Evolutionary conservation across 495 filamentous ascomycete species (phyloP).

Genomic region (Tuber indicum): DNA sequence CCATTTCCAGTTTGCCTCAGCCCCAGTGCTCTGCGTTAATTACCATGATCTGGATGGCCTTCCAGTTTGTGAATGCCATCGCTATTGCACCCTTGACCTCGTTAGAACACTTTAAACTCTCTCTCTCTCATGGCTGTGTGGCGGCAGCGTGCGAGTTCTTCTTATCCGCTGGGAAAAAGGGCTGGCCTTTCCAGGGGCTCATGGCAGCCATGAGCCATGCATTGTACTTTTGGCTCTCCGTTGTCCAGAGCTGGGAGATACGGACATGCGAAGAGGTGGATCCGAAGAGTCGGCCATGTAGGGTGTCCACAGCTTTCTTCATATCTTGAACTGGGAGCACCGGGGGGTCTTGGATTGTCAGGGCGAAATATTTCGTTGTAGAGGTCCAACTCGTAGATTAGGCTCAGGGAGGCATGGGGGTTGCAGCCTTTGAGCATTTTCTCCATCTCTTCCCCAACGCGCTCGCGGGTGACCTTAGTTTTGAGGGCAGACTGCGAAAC

Average conservation of each 20-base stretch:
- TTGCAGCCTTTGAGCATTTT: slow-evolving; percentile 82
- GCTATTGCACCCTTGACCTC: slow-evolving; percentile 60
- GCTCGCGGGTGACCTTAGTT: slow-evolving; percentile 84
- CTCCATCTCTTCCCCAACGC: slow-evolving; percentile 72
- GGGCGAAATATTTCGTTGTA: slow-evolving; percentile 79
- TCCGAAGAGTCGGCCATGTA: background rate
- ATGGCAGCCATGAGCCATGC: slow-evolving; percentile 72
- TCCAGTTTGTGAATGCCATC: slow-evolving; percentile 54
- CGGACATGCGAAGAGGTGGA: slow-evolving; percentile 22
- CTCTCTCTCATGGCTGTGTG: slow-evolving; percentile 63
- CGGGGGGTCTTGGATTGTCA: slow-evolving; percentile 47
- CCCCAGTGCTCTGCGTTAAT: slow-evolving; percentile 46
- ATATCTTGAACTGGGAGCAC: slow-evolving; percentile 43
- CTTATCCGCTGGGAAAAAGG: slow-evolving; percentile 42
- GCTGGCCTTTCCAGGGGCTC: slow-evolving; percentile 62
- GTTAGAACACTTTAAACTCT: slow-evolving; percentile 73
- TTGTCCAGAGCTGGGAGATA: slow-evolving; percentile 9
- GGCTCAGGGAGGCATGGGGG: slow-evolving; percentile 58
- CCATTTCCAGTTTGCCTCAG: slow-evolving; percentile 46
- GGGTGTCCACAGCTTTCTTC: background rate
- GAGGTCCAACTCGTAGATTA: slow-evolving; percentile 66
- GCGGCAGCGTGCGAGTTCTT: slow-evolving; percentile 49
- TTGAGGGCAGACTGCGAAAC: slow-evolving; percentile 56
- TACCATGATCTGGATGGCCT: slow-evolving; percentile 52
- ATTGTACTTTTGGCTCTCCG: slow-evolving; percentile 50